phyloP scores from a whole-genome alignment of 1,139 yeast species.

The Hanseniaspora gamundiae region DNA sequence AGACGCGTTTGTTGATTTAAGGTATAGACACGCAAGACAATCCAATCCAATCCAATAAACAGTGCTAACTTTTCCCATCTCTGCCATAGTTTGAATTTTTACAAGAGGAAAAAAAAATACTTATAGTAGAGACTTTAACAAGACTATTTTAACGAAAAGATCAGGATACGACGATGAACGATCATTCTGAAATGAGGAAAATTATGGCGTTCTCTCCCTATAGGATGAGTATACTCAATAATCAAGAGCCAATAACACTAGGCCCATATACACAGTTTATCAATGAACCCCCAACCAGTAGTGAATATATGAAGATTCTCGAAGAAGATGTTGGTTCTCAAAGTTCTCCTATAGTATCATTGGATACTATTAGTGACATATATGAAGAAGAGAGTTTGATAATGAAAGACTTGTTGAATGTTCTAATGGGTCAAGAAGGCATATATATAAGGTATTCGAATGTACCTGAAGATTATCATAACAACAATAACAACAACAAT shows the following conservation, averaged over 20 bases:
- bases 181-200: conserved; percentile 7
- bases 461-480: conserved; percentile 35
- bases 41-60: too few species aligned
- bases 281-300: not conserved
- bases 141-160: too few species aligned
- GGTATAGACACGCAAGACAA: too few species aligned
- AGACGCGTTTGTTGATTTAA: not conserved
- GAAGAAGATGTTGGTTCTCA: not conserved
- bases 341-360: conserved; percentile 14
- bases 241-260: not conserved
- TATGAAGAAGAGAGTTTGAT: conserved; percentile 61
- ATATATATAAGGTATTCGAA: conserved; percentile 53
- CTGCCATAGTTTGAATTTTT: too few species aligned
- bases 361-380: conserved; percentile 33
- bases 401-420: conserved; percentile 55
- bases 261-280: not conserved
- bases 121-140: too few species aligned
- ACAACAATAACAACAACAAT: not conserved
- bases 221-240: too few species aligned
- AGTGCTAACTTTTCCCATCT: too few species aligned
- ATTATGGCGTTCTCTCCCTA: not conserved
- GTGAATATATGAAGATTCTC: not conserved
- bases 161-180: conserved; percentile 3
- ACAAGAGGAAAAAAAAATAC: too few species aligned
- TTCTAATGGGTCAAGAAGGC: conserved; percentile 72